A percentile compares a stretch with the other conserved stretches of the same genome.
Conservation (phyloP, 2,329 filamentous ascomycete genomes). For the Onygena corvina region DNA sequence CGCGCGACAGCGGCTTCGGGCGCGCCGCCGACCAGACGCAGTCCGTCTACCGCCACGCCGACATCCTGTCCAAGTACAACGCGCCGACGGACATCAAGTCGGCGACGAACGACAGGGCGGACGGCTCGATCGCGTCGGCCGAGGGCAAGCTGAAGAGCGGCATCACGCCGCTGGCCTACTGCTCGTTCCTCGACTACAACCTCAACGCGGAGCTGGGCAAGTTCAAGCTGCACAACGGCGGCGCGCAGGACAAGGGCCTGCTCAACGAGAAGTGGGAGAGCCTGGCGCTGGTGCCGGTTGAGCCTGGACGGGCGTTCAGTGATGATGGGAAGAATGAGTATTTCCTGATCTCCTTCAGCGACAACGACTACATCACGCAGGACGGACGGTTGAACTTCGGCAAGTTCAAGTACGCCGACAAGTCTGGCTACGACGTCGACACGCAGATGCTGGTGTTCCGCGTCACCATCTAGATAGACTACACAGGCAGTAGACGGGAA, state of each 20-base stretch:
- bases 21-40: conserved; percentile 39
- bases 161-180: conserved; percentile 50
- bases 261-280: conserved; percentile 72
- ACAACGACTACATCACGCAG: conserved; percentile 67
- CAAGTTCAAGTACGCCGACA: conserved; percentile 44
- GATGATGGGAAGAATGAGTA: conserved; percentile 44
- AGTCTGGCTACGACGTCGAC: conserved; percentile 46
- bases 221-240: conserved; percentile 59
- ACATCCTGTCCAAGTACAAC: conserved; percentile 52
- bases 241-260: conserved; percentile 44
- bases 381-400: conserved; percentile 51
- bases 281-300: conserved; percentile 49
- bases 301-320: conserved; percentile 17
- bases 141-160: conserved; percentile 43
- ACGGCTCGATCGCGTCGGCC: conserved; percentile 36
- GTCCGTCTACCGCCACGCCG: conserved; percentile 55
- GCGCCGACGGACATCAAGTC: conserved; percentile 50
- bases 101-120: conserved; percentile 26
- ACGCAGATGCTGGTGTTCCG: conserved; percentile 52
- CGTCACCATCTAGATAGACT: conserved; percentile 8
- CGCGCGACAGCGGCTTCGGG: conserved; percentile 51
- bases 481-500: not conserved
- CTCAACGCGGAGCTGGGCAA: conserved; percentile 50
- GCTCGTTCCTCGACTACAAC: conserved; percentile 57
- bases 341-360: conserved; percentile 55